Conservation (phyloP, 345 rosid species). For the Citropsis articulata region DNA sequence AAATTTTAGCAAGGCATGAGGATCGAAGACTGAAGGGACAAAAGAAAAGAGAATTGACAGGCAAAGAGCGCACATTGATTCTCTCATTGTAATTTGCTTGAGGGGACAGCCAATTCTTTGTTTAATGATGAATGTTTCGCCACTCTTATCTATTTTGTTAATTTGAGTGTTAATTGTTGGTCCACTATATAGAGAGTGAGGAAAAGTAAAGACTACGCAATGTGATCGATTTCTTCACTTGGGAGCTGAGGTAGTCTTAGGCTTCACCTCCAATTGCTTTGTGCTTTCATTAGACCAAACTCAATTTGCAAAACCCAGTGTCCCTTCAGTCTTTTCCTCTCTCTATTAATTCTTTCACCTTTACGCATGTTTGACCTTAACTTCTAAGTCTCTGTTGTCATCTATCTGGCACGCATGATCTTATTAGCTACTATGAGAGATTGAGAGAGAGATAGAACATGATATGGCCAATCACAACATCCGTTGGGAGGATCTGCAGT, state of each 20-base stretch:
- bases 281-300: conserved; percentile 12
- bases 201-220: conserved; percentile 53
- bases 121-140: conserved; percentile 26
- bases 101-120: conserved; percentile 18
- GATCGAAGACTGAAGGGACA: conserved; percentile 1
- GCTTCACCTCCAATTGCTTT: not conserved
- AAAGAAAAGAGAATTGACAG: conserved; percentile 15
- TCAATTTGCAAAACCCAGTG: not conserved
- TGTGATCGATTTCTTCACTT: conserved; percentile 33
- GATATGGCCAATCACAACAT: too few species aligned
- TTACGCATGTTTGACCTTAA: not conserved
- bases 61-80: conserved; percentile 24
- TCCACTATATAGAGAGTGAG: conserved; percentile 2
- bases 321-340: not conserved
- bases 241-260: conserved; percentile 20
- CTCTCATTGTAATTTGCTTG: conserved; percentile 24
- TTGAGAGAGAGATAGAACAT: not conserved
- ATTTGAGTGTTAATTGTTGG: not conserved
- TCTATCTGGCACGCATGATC: too few species aligned
- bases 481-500: too few species aligned
- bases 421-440: too few species aligned
- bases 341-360: not conserved
- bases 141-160: not conserved
- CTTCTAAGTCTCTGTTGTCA: not conserved
- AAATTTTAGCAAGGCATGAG: conserved; percentile 5